A percentile compares a stretch with the other conserved stretches of the same genome.
Evolutionary conservation across 768 basidiomycete species (phyloP).

Genomic region (Lentinula detonsa): DNA sequence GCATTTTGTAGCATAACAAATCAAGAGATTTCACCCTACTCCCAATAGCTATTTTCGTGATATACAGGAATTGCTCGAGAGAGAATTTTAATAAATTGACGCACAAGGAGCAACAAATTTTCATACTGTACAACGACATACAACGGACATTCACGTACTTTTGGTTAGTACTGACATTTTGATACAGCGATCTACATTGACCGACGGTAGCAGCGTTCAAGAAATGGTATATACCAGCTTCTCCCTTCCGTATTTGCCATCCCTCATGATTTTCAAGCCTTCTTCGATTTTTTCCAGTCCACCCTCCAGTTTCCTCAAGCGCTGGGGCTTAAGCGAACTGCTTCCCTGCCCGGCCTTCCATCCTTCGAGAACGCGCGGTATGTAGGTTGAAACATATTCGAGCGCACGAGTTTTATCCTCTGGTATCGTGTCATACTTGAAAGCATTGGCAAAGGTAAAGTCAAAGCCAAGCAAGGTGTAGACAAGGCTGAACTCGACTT

Average conservation of each 20-base stretch:
- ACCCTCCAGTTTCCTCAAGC: background rate
- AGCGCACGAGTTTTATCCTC: background rate
- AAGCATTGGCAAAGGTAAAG: background rate
- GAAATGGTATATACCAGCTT: conserved; percentile 1
- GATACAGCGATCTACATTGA: too few relatives aligned
- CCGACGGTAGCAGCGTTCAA: background rate
- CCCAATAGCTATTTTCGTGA: background rate
- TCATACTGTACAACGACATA: too few relatives aligned
- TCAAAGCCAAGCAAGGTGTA: background rate
- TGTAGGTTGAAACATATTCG: background rate
- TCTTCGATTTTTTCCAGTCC: conserved; percentile 1
- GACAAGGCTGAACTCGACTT: conserved; percentile 4
- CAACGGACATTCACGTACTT: background rate
- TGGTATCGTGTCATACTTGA: background rate
- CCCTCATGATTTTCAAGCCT: conserved; percentile 4
- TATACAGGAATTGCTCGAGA: too few relatives aligned
- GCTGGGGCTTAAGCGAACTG: background rate
- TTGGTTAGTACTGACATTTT: too few relatives aligned
- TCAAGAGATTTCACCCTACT: background rate
- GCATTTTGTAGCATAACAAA: background rate
- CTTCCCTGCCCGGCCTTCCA: conserved; percentile 3
- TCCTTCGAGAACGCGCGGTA: conserved; percentile 2
- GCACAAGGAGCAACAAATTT: too few relatives aligned
- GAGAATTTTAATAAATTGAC: too few relatives aligned
- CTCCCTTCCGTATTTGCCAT: conserved; percentile 4